Evolutionary conservation across 2,329 filamentous ascomycete genomes (phyloP).

Genomic region (Colletotrichum euphorbiae): DNA sequence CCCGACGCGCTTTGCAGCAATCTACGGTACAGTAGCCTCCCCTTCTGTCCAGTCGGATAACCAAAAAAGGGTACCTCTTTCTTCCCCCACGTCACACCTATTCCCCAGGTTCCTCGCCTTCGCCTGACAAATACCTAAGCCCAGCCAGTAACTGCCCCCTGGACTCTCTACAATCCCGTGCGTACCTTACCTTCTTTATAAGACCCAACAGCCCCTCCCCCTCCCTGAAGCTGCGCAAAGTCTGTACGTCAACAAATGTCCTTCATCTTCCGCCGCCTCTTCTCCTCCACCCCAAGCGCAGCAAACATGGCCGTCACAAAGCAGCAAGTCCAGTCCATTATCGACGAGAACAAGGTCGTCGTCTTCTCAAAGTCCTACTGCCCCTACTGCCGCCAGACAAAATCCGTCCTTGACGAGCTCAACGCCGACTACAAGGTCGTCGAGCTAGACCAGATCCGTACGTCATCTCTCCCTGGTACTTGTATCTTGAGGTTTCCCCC

Average conservation of each 20-base stretch:
- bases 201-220: constrained; percentile 1
- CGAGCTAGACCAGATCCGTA: constrained; percentile 89
- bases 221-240: not conserved
- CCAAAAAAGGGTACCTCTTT: not conserved
- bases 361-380: constrained; percentile 99
- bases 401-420: constrained; percentile 76
- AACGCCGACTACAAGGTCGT: constrained; percentile 79
- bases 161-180: not conserved
- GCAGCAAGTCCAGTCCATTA: constrained; percentile 85
- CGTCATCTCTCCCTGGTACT: constrained; percentile 49
- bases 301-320: constrained; percentile 85
- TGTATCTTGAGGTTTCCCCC: not conserved
- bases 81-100: too few relatives aligned
- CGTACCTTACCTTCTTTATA: not conserved
- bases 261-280: constrained; percentile 76
- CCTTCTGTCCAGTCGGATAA: not conserved
- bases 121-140: constrained; percentile 14
- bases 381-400: constrained; percentile 88
- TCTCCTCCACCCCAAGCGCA: constrained; percentile 65
- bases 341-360: constrained; percentile 89
- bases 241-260: too few relatives aligned
- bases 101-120: too few relatives aligned
- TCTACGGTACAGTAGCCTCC: too few relatives aligned
- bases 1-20: not conserved
- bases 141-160: too few relatives aligned